Base-by-base conservation (phyloP, 1,284 basidiomycete species). In the Tilletia caries region DNA sequence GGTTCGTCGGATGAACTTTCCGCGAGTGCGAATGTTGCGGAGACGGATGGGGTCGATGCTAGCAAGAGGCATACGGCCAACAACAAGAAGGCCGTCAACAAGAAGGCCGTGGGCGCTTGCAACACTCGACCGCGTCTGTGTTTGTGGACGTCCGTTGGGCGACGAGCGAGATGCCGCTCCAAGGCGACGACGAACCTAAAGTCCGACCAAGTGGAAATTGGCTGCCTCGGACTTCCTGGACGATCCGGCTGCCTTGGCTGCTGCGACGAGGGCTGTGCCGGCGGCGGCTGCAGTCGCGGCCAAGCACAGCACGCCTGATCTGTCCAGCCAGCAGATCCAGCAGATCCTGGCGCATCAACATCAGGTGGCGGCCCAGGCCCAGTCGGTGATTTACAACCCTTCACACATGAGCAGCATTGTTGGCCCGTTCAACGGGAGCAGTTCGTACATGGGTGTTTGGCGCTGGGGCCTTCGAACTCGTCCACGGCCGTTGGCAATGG, bases 221-320 rank as follows among this genome's bases (percentile, higher is more conserved):
- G 37, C 37, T 6, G 23, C 48, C 8, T 20, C 23, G 20, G 48
- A 50, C 48, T 13, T 50, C 20, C 48, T 25, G 20, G 48, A 23
- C 23, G 67, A 43, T 13, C 18, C 58, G 10, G 54, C 27, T 3
- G 58, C 58, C 3, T 8, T 33, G 20, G 58, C 58, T 12, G 58
- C 58, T 1, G 58, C n/a, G n/a, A n/a, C n/a, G n/a, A n/a, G n/a
- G n/a, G n/a, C 58, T n/a, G 33, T 29, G 13, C 29, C 33, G 6
- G 58, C 58, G 33, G 58, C 58, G 27, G 58, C 58, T 6, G 29
- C 75, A 12, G 79, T 80, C 29, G 79, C 79, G 70, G 75, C 74
- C 43, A 78, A 80, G 66, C 67, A 79, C 41, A 75, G 76, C 23
- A 76, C 79, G 29, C n/a, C n/a, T 41, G 10, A 6, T 62, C 18